Percentiles rank a stretch among this genome's conserved stretches.
Conservation (phyloP, 441 rosid species). For the Gossypium lobatum region DNA sequence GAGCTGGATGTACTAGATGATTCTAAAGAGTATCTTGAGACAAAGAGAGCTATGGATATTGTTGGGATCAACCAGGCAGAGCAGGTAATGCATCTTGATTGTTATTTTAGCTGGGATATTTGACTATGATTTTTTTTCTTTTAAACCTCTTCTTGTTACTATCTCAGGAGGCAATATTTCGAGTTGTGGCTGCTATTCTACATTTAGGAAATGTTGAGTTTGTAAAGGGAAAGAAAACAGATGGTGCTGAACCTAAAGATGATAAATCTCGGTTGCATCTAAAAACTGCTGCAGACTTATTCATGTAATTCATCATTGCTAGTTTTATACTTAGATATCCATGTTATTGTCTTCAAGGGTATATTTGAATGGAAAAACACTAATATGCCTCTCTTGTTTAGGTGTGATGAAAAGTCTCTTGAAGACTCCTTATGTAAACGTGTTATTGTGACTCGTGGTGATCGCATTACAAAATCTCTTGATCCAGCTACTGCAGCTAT, state of each 20-base stretch:
- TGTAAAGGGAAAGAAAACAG: slow-evolving; percentile 68
- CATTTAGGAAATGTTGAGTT: slow-evolving; percentile 93
- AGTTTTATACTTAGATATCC: not conserved
- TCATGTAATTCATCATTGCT: slow-evolving; percentile 46
- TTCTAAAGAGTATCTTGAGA: slow-evolving; percentile 66
- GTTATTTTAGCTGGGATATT: not conserved
- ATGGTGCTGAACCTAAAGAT: slow-evolving; percentile 77
- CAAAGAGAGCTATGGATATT: slow-evolving; percentile 85
- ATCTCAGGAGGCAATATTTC: slow-evolving; percentile 78
- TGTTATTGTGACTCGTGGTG: slow-evolving; percentile 92
- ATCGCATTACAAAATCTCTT: slow-evolving; percentile 81
- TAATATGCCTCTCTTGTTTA: slow-evolving; percentile 27
- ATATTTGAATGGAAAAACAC: slow-evolving; percentile 16
- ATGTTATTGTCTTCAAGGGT: not conserved
- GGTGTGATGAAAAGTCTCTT: slow-evolving; percentile 84
- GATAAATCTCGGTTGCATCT: slow-evolving; percentile 71
- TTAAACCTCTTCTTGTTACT: slow-evolving; percentile 23
- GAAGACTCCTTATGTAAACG: slow-evolving; percentile 89
- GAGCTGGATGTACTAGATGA: slow-evolving; percentile 71
- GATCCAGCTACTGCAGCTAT: slow-evolving; percentile 78
- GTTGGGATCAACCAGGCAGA: slow-evolving; percentile 80
- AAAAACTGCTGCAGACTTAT: slow-evolving; percentile 71
- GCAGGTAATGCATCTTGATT: slow-evolving; percentile 47
- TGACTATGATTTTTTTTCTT: slow-evolving; percentile 3
- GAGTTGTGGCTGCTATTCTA: slow-evolving; percentile 90